These are phyloP conservation scores for Albugo candida DNA, from an alignment of 352 stramenopile genomes.

Conservation along the genomic window DNA sequence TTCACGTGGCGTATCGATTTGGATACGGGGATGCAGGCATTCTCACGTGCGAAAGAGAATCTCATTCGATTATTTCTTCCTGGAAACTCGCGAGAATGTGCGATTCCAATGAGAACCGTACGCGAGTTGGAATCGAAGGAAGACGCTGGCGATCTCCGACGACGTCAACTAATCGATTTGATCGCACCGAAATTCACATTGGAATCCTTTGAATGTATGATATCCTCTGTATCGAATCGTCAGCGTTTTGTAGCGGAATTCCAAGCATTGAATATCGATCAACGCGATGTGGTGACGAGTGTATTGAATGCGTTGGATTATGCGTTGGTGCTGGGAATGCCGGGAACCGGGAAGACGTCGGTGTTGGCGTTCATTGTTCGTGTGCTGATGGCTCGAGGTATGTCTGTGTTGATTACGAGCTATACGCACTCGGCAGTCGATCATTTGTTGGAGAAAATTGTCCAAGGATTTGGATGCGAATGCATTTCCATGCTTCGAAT, in stretches of 20 bases:
- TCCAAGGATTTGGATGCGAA: constrained; percentile 7
- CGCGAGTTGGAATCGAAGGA: too few relatives aligned
- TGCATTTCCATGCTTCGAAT: constrained; percentile 58
- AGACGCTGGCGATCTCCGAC: constrained; percentile 22
- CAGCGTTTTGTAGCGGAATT: constrained; percentile 20
- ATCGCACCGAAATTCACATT: too few relatives aligned
- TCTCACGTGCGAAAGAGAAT: constrained; percentile 56
- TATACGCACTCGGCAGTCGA: constrained; percentile 98
- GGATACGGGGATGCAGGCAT: constrained; percentile 39
- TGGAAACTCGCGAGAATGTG: not conserved
- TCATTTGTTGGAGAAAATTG: constrained; percentile 90
- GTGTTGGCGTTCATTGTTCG: constrained; percentile 90
- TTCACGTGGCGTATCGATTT: constrained; percentile 67
- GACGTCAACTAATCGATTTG: constrained; percentile 28
- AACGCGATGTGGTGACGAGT: constrained; percentile 44
- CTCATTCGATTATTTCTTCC: constrained; percentile 42
- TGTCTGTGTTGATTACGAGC: constrained; percentile 90
- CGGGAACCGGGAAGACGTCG: constrained; percentile 92
- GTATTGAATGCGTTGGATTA: constrained; percentile 87
- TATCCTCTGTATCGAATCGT: too few relatives aligned
- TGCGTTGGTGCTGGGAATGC: constrained; percentile 87
- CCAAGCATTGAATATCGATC: constrained; percentile 48
- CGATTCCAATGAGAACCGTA: constrained; percentile 5
- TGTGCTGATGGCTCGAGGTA: constrained; percentile 78
- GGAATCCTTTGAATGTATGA: too few relatives aligned